Base-by-base conservation (phyloP, 2,329 filamentous ascomycete genomes). In the Seiridium cupressi region DNA sequence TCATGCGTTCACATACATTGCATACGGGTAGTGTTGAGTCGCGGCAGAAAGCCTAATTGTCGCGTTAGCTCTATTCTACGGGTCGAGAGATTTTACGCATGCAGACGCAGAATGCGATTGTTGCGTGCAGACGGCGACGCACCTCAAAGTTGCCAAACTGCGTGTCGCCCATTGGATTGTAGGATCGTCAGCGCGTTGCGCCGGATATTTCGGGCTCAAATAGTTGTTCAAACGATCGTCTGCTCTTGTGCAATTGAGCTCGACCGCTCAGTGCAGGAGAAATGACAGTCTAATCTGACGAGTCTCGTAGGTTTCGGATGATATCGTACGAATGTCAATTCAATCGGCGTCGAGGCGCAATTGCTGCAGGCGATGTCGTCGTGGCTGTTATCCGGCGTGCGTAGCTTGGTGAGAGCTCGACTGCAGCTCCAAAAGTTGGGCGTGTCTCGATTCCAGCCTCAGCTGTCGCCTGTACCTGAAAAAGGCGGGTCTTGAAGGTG, bases 1-100 rank as follows among this genome's bases (percentile, higher is more conserved):
- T 32, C 6, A 36, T 7, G 38, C 6, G 34, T 44, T 40, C 58
- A 84, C 89, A 70, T 84, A 93, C 90, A 83, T 94, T 94, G 82
- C 91, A 95, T 69, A 94, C 81, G 58, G 91, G 91, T 69, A 94
- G 81, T 60, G 90, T 93, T 69, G 91, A 91, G 78, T 93, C 90
- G 73, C 85, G 89, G 82, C 91, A 95, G 74, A 95, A 93, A 72
- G 89, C 79, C 90, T 94, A 70, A 71, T 61, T 53, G 57, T 62
- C 60, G 58, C 61, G 60, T 65, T 60, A 62, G 67, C 63, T 46
- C 9, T 9, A 32, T 55, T 38, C n/a, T 55, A 13, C 32, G 35
- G 34, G 10, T 18, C 44, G n/a, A 53, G 40, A 51, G 32, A 58
- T 61, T 34, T 32, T 48, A 57, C 3, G 49, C 49, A 36, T 53